Percentiles rank a stretch among this genome's conserved stretches.
Conservation (phyloP, 139 green algal genomes). For the Picochlorum sp. region DNA sequence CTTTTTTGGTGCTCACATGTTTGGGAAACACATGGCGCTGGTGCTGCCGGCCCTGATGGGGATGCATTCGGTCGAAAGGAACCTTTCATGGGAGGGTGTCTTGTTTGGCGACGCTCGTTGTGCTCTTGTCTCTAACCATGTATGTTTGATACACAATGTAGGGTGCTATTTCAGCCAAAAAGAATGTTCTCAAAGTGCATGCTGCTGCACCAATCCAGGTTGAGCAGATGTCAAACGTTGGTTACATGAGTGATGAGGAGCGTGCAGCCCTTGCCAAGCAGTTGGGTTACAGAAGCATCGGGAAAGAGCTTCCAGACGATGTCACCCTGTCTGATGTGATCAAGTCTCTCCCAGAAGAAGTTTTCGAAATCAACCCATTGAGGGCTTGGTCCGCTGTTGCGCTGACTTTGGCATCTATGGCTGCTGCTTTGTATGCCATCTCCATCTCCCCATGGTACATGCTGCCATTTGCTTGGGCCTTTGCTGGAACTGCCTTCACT, state of each 20-base stretch:
- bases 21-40: too few relatives aligned
- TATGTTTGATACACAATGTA: neutral
- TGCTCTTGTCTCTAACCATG: neutral
- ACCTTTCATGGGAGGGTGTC: neutral
- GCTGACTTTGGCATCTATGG: slow-evolving; percentile 50
- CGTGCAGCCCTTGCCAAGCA: slow-evolving; percentile 37
- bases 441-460: slow-evolving; percentile 79
- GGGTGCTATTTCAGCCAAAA: neutral
- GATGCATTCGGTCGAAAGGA: neutral
- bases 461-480: slow-evolving; percentile 81
- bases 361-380: slow-evolving; percentile 73
- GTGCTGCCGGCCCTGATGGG: too few relatives aligned
- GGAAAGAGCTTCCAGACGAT: slow-evolving; percentile 67
- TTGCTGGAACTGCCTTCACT: slow-evolving; percentile 86
- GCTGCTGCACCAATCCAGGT: slow-evolving; percentile 3
- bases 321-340: slow-evolving; percentile 78
- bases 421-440: slow-evolving; percentile 67
- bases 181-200: neutral
- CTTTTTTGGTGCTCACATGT: too few relatives aligned
- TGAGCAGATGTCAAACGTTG: neutral
- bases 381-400: slow-evolving; percentile 67
- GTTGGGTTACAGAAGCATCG: slow-evolving; percentile 76
- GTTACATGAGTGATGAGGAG: slow-evolving; percentile 23
- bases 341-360: slow-evolving; percentile 66
- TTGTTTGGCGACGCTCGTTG: neutral